Conservation (phyloP, 1,139 yeast genomes). For the Yamadazyma kanchanaburiensis region DNA sequence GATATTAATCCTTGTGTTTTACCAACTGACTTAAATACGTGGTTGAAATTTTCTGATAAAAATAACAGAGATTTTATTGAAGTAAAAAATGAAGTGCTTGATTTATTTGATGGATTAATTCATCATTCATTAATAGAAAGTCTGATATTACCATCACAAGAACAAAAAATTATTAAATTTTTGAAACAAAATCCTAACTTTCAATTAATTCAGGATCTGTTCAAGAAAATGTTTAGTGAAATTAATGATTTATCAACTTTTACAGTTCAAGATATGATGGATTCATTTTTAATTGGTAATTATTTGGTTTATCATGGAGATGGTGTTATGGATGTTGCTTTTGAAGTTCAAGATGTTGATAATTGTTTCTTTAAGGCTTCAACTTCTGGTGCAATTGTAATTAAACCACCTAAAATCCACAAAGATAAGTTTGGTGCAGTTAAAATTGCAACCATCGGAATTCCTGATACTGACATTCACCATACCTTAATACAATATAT, state of each 20-base stretch:
- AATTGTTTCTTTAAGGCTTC: conserved; percentile 45
- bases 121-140: conserved; percentile 2
- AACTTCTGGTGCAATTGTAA: conserved; percentile 50
- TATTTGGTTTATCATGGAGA: conserved; percentile 68
- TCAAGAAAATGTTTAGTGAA: conserved; percentile 6
- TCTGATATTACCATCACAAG: conserved; percentile 1
- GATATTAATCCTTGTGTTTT: conserved; percentile 7
- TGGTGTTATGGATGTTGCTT: conserved; percentile 71
- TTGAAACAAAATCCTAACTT: conserved; percentile 11
- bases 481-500: conserved; percentile 63
- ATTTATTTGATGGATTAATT: conserved; percentile 3
- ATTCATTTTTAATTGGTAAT: conserved; percentile 24
- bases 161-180: conserved; percentile 4
- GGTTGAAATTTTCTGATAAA: neutral
- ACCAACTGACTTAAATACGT: conserved; percentile 4
- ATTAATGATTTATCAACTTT: conserved; percentile 5
- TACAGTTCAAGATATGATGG: conserved; percentile 21
- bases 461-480: conserved; percentile 59
- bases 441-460: conserved; percentile 50
- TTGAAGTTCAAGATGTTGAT: conserved; percentile 51
- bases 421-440: conserved; percentile 51
- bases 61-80: conserved; percentile 2
- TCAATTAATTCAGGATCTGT: conserved; percentile 9
- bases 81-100: conserved; percentile 2
- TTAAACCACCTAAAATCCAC: conserved; percentile 37